A percentile compares a stretch with the other conserved stretches of the same genome.
These are phyloP conservation scores for Cenchrus americanus DNA, from an alignment of 176 grass and related monocot genomes.

Conservation along the genomic window DNA sequence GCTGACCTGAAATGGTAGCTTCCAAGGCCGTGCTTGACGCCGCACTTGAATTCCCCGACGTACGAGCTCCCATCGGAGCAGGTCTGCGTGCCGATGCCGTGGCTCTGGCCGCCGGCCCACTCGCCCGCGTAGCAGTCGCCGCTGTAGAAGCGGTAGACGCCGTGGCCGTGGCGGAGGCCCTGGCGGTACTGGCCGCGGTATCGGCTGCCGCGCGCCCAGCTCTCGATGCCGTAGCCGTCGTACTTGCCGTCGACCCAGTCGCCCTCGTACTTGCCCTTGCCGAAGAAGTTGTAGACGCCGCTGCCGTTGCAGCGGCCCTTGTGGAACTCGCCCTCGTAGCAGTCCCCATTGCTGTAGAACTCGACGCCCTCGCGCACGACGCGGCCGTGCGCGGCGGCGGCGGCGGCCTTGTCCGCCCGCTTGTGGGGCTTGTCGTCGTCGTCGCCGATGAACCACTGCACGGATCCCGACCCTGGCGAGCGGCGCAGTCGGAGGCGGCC, in stretches of 20 bases:
- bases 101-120: constrained; percentile 61
- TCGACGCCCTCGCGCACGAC: constrained; percentile 66
- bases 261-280: constrained; percentile 63
- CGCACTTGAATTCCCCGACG: constrained; percentile 69
- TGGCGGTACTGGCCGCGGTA: constrained; percentile 70
- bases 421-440: constrained; percentile 45
- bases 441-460: constrained; percentile 77
- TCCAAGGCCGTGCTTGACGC: constrained; percentile 72
- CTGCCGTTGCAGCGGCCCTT: constrained; percentile 64
- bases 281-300: constrained; percentile 60
- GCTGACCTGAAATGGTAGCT: constrained; percentile 64
- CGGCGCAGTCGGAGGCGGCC: constrained; percentile 49
- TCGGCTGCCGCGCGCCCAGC: constrained; percentile 52
- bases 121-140: constrained; percentile 75
- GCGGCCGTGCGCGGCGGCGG: background rate
- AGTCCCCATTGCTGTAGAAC: constrained; percentile 65
- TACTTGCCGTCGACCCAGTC: constrained; percentile 80
- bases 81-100: constrained; percentile 60
- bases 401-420: background rate
- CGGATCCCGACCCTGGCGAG: constrained; percentile 36
- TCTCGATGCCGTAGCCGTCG: constrained; percentile 76
- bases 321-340: constrained; percentile 86
- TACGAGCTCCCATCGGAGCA: constrained; percentile 67
- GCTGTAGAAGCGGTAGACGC: constrained; percentile 61
- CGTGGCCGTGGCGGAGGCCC: constrained; percentile 62